Evolutionary conservation across 257 asterid genomes (phyloP).

Genomic region (Penstemon newberryi): DNA sequence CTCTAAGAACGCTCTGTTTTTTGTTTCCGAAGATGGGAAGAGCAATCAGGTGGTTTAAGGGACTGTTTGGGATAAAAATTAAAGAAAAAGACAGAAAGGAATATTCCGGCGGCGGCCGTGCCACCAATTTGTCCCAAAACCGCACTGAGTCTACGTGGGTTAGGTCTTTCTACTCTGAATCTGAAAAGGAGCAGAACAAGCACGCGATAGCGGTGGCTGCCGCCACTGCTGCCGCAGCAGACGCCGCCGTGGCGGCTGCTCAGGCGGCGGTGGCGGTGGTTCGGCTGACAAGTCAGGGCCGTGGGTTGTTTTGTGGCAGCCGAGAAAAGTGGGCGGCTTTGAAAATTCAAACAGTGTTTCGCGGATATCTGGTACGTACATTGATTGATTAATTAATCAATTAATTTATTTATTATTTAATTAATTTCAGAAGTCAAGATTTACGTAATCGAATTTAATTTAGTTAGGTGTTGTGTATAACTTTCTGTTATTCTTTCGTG

Average conservation of each 20-base stretch:
- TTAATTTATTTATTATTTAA: neutral
- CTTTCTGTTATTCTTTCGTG: neutral
- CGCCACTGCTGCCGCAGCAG: constrained; percentile 26
- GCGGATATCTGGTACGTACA: constrained; percentile 47
- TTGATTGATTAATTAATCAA: neutral
- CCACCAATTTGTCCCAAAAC: no score
- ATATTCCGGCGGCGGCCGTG: no score
- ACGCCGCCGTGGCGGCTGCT: constrained; percentile 25
- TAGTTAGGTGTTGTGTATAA: no score
- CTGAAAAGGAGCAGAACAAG: constrained; percentile 5
- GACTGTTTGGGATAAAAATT: no score
- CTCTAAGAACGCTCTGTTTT: no score
- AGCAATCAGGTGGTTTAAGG: no score
- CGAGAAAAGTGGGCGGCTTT: constrained; percentile 45
- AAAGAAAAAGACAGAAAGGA: no score
- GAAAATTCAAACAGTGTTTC: constrained; percentile 49
- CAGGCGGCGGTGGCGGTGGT: constrained; percentile 34
- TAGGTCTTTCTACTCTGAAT: no score
- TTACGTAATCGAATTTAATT: neutral
- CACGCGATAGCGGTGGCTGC: constrained; percentile 22
- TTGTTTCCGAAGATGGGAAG: no score
- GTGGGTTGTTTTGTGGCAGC: constrained; percentile 30
- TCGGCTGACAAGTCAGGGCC: constrained; percentile 46
- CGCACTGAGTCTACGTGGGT: no score
- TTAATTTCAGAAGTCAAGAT: neutral